A percentile compares a stretch with the other conserved stretches of the same genome.
These are phyloP conservation scores for Suillus brevipes DNA, from an alignment of 768 basidiomycete species.

Conservation along the genomic window DNA sequence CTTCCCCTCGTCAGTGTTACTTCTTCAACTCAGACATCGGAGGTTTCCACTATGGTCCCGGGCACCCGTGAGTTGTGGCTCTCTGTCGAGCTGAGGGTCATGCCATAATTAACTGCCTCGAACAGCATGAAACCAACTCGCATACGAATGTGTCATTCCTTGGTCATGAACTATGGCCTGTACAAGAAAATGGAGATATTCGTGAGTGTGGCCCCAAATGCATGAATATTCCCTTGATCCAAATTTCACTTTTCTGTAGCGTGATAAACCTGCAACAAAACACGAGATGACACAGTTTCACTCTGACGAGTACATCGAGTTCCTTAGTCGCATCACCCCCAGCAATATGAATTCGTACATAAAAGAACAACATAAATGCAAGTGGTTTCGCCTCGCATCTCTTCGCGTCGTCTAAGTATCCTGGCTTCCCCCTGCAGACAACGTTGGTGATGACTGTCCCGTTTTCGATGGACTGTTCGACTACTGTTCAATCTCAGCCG, in stretches of 20 bases:
- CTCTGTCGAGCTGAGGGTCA: not conserved
- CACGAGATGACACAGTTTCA: constrained; percentile 99
- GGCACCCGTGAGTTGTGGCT: constrained; percentile 70
- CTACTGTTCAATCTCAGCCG: constrained; percentile 99
- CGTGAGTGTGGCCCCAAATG: constrained; percentile 51
- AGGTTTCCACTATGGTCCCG: constrained; percentile 98
- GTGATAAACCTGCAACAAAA: constrained; percentile 98
- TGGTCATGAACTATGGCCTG: constrained; percentile 99
- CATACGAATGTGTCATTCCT: constrained; percentile 98
- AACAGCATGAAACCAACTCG: constrained; percentile 94
- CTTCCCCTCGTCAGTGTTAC: constrained; percentile 69
- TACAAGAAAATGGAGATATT: constrained; percentile 99
- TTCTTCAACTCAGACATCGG: constrained; percentile 99
- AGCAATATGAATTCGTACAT: constrained; percentile 93
- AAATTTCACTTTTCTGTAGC: constrained; percentile 44
- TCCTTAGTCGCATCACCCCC: constrained; percentile 89
- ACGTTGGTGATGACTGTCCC: constrained; percentile 98
- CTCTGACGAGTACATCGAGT: constrained; percentile 98
- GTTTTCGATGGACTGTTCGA: constrained; percentile 99
- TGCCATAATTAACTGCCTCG: constrained; percentile 6
- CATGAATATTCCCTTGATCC: constrained; percentile 2
- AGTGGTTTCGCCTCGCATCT: constrained; percentile 20
- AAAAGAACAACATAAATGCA: constrained; percentile 96
- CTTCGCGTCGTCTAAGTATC: constrained; percentile 1
- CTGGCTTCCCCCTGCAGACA: constrained; percentile 53